Base-by-base conservation (phyloP, 129 eudicot species). In the Solidago caesia region DNA sequence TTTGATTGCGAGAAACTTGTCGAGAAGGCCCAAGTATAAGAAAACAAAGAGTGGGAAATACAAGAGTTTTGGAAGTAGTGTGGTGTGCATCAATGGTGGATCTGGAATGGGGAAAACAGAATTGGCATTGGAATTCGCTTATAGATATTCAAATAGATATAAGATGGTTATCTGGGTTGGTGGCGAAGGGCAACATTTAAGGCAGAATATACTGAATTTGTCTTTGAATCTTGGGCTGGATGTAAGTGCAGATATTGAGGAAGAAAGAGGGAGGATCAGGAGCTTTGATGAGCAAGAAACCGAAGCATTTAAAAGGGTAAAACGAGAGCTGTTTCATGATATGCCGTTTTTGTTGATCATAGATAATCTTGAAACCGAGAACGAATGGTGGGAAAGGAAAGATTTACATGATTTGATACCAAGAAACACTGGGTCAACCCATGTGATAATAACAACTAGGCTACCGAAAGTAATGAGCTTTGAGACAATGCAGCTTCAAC, bases 341-440 rank as follows among this genome's bases (percentile, higher is more conserved):
- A 84, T 84, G 88, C 96, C 98, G 1, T 92, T 89, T 76, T 66
- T 92, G 62, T 51, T 92, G 15, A 86, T 92, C 10, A 89, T 92
- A 4, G 96, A 89, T 70, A 86, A 92, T 73, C 92, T 92, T 3
- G 96, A 92, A 71, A 86, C 89, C 2, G 98, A 92, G 79, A 87
- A 87, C 48, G 96, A 89, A 77, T 92, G 96, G 98, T 92, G 98
- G 96, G 98, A 92, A 69, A 95, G 95, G 51, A 92, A 89, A 74
- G 98, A 87, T 71, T 79, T 92, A n/a, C 95, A 89, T 49, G 96
- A 92, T 63, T 68, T 92, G 51, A 87, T 92, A 8, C 98, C 96
- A 44, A 78, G 95, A 72, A 87, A 89, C 81, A 89, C 95, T 0
- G 92, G 96, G 42, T 96, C 90, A 27, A 84, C 92, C 46, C 98